Evolutionary conservation across 2,329 filamentous ascomycete species (phyloP).

Genomic region (Sclerotinia nivalis): DNA sequence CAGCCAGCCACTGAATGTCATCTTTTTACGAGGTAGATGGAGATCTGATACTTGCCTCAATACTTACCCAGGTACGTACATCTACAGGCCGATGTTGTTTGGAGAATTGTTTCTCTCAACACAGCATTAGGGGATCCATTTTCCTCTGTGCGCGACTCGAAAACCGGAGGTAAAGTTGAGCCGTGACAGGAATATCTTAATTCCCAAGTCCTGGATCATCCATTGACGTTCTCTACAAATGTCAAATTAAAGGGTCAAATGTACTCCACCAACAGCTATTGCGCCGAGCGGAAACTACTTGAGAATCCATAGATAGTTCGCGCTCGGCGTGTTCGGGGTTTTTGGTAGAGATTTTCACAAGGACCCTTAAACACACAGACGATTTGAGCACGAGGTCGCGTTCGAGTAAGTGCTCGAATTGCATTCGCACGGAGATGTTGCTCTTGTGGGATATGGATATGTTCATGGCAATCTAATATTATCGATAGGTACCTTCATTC

Average conservation of each 20-base stretch:
- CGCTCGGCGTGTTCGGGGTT: background rate
- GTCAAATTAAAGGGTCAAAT: background rate
- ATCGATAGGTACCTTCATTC: background rate
- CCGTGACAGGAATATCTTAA: background rate
- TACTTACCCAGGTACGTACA: background rate
- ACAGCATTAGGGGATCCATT: background rate
- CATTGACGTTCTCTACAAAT: background rate
- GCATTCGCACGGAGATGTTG: background rate
- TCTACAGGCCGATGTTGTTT: background rate
- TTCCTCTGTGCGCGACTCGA: background rate
- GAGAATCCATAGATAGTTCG: background rate
- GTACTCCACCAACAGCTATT: background rate
- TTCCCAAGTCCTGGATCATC: background rate
- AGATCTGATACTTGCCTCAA: background rate
- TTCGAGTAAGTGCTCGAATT: constrained; percentile 11
- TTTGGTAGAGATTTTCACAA: background rate
- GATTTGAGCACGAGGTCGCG: background rate
- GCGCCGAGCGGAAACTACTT: background rate
- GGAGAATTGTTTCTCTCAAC: background rate
- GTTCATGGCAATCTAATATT: background rate
- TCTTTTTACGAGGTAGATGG: background rate
- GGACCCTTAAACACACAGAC: constrained; percentile 16
- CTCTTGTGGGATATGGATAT: background rate
- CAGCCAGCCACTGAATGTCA: constrained; percentile 13
- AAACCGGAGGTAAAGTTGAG: background rate